Base-by-base conservation (phyloP, 805 yeast genomes). In the Suhomyces faveliae region DNA sequence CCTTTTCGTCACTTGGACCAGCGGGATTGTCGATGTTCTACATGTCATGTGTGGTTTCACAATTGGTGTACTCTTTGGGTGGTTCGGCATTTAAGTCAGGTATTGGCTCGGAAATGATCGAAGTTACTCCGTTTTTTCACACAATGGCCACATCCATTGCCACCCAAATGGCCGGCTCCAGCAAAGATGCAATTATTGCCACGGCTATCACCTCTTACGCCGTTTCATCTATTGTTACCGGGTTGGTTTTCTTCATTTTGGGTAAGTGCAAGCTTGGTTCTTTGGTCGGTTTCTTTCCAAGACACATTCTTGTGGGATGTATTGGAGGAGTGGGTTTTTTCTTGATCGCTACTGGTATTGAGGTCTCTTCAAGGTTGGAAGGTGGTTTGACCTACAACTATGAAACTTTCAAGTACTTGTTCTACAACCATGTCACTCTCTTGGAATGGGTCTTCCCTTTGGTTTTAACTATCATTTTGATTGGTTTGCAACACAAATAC, bases 321-420 rank as follows among this genome's bases (percentile, higher is more conserved):
- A 91, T 94, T 57, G 99, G 99, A 35, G 99, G 99, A 60, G 99
- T 94, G 42, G 99, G 99, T 6, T 91, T 88, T 68, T 94, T 94
- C 66, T 73, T 94, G 43, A 72, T 90, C 1, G 84, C 88, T 1
- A 94, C 99, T 0, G 99, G 96, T 1, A 68, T 94, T 23, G 97
- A 92, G 60, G 96, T 94, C 0, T 79, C 89, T n/a, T 84, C 96
- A 0, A 74, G 96, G 49, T 66, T 88, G 25, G 87, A 88, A 42
- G 87, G 88, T 3, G 84, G 89, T 2, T 65, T 92, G 38, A 76
- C 76, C 44, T 91, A 89, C 62, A 77, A 82, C 49, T 62, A 71
- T 58, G 76, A 68, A 2, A 87, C 89, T 12, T 66, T 89, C 44
- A 46, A 64, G 17, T 72, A 69, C 45, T 63, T 84, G 12, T 72